A percentile compares a stretch with the other conserved stretches of the same genome.
Conservation (phyloP, 148 eudicot species). For the Fagopyrum esculentum region DNA sequence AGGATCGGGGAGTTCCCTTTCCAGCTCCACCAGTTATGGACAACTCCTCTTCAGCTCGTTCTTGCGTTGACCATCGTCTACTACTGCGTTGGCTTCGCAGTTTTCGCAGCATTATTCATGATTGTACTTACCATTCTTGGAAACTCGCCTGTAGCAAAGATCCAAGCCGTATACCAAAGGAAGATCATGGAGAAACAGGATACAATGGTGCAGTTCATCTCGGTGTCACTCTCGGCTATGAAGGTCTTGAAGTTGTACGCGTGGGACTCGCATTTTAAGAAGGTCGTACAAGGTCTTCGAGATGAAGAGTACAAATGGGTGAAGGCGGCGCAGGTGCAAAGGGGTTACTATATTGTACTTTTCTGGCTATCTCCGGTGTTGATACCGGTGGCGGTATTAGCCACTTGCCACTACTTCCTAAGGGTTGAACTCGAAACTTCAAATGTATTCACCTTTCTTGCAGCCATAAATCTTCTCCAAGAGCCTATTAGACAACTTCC, state of each 20-base stretch:
- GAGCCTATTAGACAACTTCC: conserved; percentile 33
- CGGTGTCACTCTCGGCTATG: conserved; percentile 53
- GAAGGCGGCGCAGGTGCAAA: conserved; percentile 14
- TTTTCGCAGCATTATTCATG: conserved; percentile 14
- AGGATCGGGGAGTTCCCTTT: conserved; percentile 52
- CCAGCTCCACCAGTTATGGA: conserved; percentile 59
- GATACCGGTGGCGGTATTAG: conserved; percentile 25
- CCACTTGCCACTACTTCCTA: conserved; percentile 21
- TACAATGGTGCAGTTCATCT: conserved; percentile 30
- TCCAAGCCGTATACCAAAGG: conserved; percentile 42
- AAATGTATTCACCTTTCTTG: conserved; percentile 32
- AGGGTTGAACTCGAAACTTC: conserved; percentile 17
- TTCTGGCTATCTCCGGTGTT: conserved; percentile 27
- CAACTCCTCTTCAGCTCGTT: conserved; percentile 37
- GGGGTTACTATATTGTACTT: conserved; percentile 18
- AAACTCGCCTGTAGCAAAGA: conserved; percentile 42
- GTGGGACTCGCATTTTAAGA: conserved; percentile 32
- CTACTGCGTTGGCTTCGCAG: conserved; percentile 9
- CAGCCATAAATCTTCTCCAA: conserved; percentile 28
- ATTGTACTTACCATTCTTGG: conserved; percentile 41
- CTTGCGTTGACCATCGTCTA: conserved; percentile 26
- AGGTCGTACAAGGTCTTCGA: conserved; percentile 20
- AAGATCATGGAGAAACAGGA: conserved; percentile 53
- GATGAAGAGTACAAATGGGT: conserved; percentile 19
- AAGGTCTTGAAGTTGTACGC: conserved; percentile 41